Percentiles rank a stretch among this genome's conserved stretches.
Conservation (phyloP, 1,284 basidiomycete genomes). For the Mycena citricolor region DNA sequence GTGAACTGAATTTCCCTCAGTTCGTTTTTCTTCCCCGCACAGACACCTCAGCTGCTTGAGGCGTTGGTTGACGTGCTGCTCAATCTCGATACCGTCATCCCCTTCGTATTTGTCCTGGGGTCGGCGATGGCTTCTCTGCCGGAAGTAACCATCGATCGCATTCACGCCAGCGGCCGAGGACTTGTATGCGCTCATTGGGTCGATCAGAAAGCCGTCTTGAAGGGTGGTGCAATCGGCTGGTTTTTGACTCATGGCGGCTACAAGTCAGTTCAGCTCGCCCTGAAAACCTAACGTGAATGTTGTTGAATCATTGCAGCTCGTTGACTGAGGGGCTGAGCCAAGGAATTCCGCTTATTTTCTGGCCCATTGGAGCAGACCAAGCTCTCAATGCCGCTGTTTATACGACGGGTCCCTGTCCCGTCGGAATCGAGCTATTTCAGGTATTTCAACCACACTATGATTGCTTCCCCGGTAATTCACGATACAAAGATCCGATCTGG, state of each 20-base stretch:
- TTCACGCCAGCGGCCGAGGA: constrained; percentile 9
- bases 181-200: constrained; percentile 5
- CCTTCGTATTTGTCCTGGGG: constrained; percentile 12
- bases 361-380: constrained; percentile 1
- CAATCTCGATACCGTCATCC: constrained; percentile 3
- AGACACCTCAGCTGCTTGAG: constrained; percentile 3
- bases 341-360: constrained; percentile 4
- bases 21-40: constrained; percentile 11
- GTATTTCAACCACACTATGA: neutral
- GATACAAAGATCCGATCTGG: constrained; percentile 17
- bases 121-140: constrained; percentile 3
- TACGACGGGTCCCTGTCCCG: neutral
- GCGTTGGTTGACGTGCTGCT: constrained; percentile 8
- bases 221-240: constrained; percentile 1
- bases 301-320: constrained; percentile 1
- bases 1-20: too few relatives aligned
- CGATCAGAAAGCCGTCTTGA: neutral
- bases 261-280: constrained; percentile 1
- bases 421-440: constrained; percentile 3
- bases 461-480: neutral
- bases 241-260: constrained; percentile 12
- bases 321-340: neutral
- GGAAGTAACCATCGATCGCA: constrained; percentile 3
- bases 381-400: neutral
- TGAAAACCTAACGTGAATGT: neutral